These are phyloP conservation scores for Xerocomellus chrysenteron DNA, from an alignment of 768 basidiomycete genomes.

Conservation along the genomic window DNA sequence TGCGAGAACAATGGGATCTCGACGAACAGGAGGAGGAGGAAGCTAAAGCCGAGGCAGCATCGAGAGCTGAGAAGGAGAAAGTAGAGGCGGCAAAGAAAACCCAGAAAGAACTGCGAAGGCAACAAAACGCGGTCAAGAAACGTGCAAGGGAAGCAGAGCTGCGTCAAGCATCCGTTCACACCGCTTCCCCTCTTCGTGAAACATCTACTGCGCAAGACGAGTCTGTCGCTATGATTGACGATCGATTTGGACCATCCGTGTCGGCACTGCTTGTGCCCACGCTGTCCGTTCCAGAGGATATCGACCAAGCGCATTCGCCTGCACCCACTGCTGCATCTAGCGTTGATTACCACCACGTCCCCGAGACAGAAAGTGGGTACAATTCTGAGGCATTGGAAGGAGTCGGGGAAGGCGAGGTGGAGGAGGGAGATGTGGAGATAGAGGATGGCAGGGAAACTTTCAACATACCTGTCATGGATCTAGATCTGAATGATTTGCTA, in stretches of 20 bases:
- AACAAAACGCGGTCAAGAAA: constrained; percentile 53
- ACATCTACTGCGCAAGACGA: constrained; percentile 32
- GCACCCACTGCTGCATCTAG: constrained; percentile 52
- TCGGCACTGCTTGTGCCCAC: constrained; percentile 28
- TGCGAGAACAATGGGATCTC: constrained; percentile 75
- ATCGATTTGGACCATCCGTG: constrained; percentile 25
- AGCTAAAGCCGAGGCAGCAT: constrained; percentile 45
- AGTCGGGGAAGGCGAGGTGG: constrained; percentile 25
- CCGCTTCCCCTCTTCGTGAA: constrained; percentile 28
- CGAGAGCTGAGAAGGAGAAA: constrained; percentile 49
- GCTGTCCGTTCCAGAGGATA: constrained; percentile 25
- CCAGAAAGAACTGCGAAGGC: constrained; percentile 48
- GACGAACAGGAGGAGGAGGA: constrained; percentile 78
- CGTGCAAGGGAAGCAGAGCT: constrained; percentile 41
- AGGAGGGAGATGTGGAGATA: constrained; percentile 24
- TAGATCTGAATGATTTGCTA: constrained; percentile 25
- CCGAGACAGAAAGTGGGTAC: constrained; percentile 54
- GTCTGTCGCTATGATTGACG: constrained; percentile 22
- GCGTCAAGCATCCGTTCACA: constrained; percentile 23
- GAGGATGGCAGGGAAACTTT: constrained; percentile 21
- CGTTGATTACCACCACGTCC: constrained; percentile 38
- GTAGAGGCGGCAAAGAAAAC: constrained; percentile 34
- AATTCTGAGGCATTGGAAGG: constrained; percentile 47
- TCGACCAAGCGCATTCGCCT: constrained; percentile 45
- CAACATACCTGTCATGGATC: constrained; percentile 29